These are phyloP conservation scores for Syzygium malaccense DNA, from an alignment of 441 rosid genomes.

Conservation along the genomic window DNA sequence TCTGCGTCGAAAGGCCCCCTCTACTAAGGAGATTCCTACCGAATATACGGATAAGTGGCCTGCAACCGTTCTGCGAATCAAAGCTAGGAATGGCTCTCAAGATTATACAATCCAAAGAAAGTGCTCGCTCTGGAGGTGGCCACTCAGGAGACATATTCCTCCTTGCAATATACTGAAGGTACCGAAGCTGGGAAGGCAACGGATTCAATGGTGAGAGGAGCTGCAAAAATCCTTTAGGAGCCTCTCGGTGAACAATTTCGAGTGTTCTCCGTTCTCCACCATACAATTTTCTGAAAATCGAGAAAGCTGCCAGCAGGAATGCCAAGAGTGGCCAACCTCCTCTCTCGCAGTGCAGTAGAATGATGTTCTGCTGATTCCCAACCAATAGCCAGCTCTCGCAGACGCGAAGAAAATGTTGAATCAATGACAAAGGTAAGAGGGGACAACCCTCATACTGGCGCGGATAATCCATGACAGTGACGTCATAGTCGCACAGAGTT, in stretches of 20 bases:
- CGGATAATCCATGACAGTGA: conserved; percentile 82
- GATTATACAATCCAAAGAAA: conserved; percentile 87
- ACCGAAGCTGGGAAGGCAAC: conserved; percentile 91
- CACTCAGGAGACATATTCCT: conserved; percentile 81
- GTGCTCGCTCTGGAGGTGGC: conserved; percentile 96
- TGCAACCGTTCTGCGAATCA: conserved; percentile 87
- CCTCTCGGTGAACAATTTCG: conserved; percentile 85
- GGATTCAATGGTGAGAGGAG: conserved; percentile 93
- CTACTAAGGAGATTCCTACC: conserved; percentile 59
- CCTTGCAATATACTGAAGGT: conserved; percentile 89
- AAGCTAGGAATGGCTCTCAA: conserved; percentile 84
- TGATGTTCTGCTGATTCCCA: conserved; percentile 61
- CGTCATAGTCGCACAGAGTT: conserved; percentile 65
- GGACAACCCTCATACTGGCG: conserved; percentile 97
- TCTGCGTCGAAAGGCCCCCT: conserved; percentile 71
- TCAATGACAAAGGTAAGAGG: conserved; percentile 68
- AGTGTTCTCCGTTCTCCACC: conserved; percentile 83
- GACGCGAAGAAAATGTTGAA: conserved; percentile 84
- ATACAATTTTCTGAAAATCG: conserved; percentile 73
- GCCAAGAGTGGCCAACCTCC: conserved; percentile 98
- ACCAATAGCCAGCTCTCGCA: conserved; percentile 82
- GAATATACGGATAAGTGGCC: conserved; percentile 86
- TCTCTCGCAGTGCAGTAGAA: conserved; percentile 89
- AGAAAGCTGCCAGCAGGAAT: conserved; percentile 65
- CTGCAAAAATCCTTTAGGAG: conserved; percentile 89